Evolutionary conservation across 169 alveolate genomes (phyloP).

Genomic region (Eimeria sp.): DNA sequence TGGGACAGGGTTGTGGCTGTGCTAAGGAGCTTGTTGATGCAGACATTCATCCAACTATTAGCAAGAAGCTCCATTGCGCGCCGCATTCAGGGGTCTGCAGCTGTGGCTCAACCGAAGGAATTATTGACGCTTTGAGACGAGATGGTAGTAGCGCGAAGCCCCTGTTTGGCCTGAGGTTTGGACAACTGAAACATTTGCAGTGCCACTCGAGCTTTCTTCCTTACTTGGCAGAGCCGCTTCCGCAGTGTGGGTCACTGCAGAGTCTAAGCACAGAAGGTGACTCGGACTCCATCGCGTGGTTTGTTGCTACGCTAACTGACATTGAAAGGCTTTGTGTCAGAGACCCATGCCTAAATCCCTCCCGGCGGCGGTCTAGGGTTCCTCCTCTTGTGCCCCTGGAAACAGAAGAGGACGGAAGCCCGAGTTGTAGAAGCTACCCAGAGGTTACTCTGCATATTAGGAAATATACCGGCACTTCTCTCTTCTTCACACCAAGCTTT

Average conservation of each 20-base stretch:
- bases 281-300: conserved; percentile 41
- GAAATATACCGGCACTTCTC: conserved; percentile 46
- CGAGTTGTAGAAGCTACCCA: background rate
- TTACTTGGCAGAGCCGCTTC: conserved; percentile 70
- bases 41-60: background rate
- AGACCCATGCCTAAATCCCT: conserved; percentile 40
- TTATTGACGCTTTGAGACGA: background rate
- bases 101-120: background rate
- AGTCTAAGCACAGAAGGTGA: conserved; percentile 59
- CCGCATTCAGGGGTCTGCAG: background rate
- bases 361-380: conserved; percentile 61
- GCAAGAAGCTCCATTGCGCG: background rate
- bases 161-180: conserved; percentile 68
- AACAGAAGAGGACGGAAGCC: conserved; percentile 7
- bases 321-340: conserved; percentile 58
- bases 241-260: conserved; percentile 59
- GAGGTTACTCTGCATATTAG: conserved; percentile 55
- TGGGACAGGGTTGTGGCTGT: background rate
- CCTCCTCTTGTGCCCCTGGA: conserved; percentile 1
- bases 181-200: conserved; percentile 59
- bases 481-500: conserved; percentile 42
- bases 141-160: background rate
- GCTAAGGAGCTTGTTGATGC: background rate
- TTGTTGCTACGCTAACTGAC: conserved; percentile 50
- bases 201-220: conserved; percentile 76